Evolutionary conservation across 306 rosid genomes (phyloP).

Genomic region (Mimosa bimucronata): DNA sequence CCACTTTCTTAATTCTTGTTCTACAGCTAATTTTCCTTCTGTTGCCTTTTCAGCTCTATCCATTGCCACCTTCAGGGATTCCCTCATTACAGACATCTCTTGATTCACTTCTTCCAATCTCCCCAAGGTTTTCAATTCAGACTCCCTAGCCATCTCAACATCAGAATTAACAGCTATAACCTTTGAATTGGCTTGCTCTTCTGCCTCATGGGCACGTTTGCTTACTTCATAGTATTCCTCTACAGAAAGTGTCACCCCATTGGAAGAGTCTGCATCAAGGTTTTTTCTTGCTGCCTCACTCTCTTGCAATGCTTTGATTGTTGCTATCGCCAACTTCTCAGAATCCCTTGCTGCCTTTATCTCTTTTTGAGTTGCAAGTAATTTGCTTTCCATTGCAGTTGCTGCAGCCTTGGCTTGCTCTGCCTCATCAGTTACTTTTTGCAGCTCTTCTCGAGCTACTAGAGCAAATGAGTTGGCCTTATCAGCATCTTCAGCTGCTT

Average conservation of each 20-base stretch:
- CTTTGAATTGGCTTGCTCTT: conserved; percentile 66
- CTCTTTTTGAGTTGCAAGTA: conserved; percentile 84
- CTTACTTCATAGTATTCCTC: conserved; percentile 88
- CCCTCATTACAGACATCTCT: conserved; percentile 74
- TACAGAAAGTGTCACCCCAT: conserved; percentile 66
- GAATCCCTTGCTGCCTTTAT: conserved; percentile 91
- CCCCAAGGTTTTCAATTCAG: conserved; percentile 68
- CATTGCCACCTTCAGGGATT: conserved; percentile 72
- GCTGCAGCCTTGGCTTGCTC: conserved; percentile 93
- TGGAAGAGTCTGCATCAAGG: conserved; percentile 48
- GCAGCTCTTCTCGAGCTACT: conserved; percentile 65
- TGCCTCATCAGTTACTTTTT: conserved; percentile 67
- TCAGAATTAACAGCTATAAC: conserved; percentile 68
- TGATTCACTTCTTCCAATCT: conserved; percentile 69
- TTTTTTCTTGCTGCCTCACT: conserved; percentile 64
- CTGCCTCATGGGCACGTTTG: conserved; percentile 83
- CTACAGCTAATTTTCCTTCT: conserved; percentile 87
- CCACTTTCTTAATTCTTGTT: conserved; percentile 93
- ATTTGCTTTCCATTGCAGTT: conserved; percentile 75
- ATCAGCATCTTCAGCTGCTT: conserved; percentile 77
- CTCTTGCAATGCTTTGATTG: conserved; percentile 85
- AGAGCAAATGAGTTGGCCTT: conserved; percentile 66
- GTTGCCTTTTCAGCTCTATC: conserved; percentile 86
- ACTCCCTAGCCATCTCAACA: conserved; percentile 72
- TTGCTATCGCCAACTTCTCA: conserved; percentile 75